Evolutionary conservation across 1,139 yeast species (phyloP), one percentile per base, ranked within the genome.

Genomic region (Candida freyschussii): DNA sequence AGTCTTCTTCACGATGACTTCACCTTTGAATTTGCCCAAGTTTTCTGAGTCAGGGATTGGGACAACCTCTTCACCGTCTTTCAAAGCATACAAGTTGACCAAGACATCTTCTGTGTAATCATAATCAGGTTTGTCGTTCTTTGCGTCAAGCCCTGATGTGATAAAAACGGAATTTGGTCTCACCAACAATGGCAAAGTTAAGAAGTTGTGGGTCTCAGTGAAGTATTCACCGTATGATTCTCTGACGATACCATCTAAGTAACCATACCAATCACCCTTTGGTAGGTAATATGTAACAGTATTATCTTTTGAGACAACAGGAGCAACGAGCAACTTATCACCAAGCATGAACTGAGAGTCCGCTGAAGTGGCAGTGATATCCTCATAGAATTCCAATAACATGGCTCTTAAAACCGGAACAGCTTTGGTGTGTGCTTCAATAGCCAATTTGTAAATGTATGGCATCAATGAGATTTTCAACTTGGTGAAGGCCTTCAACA

Each of bases 241-340:
- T 36, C 48, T 44, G n/a, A 37, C 24, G 13, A 29, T 20, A 17
- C 48, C 47, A 25, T 42, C 48, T 30, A 44, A 26, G 30, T 42
- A 44, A 17, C 48, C 48, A 17, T 44, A 42, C 47, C 45, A 44
- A 12, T 41, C 35, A 23, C 48, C 48, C 29, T 36, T 34, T 34
- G 48, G 48, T 13, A 41, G 21, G 26, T 44, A 44, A 27, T 42
- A 44, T 11, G 41, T 39, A 9, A 44, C 37, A 11, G 31, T 37
- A 29, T 36, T 35, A 20, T 40, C 41, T 19, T 30, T 32, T 18
- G 38, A 32, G 26, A 32, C 15, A 10, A 44, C 27, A 21, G 48
- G 48, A 7, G 46, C 48, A 24, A 44, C 48, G 7, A 42, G 34
- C 24, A 44, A 27, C 16, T 27, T 36, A 30, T 42, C 48, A 34